A percentile compares a stretch with the other conserved stretches of the same genome.
These are phyloP conservation scores for Eruca vesicaria DNA, from an alignment of 441 rosid genomes.

Conservation along the genomic window DNA sequence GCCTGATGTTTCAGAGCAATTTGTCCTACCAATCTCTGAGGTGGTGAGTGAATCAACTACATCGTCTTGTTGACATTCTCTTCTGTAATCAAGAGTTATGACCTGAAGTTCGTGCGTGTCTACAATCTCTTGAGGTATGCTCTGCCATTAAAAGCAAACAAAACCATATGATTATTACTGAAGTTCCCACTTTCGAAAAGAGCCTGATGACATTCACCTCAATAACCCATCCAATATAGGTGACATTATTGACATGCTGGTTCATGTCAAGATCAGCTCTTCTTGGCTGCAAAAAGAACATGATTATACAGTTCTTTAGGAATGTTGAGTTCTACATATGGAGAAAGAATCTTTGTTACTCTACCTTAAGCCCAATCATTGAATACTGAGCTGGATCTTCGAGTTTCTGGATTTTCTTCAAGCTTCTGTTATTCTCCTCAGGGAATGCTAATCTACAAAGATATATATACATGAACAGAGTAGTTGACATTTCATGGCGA, in stretches of 20 bases:
- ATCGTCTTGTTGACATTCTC: conserved; percentile 92
- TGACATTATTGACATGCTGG: conserved; percentile 92
- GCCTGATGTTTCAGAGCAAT: too few species aligned
- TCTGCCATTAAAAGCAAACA: conserved; percentile 47
- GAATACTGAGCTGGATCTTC: conserved; percentile 75
- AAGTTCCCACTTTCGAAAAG: conserved; percentile 1
- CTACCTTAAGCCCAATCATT: conserved; percentile 80
- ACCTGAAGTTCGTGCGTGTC: conserved; percentile 87
- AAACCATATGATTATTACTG: neutral
- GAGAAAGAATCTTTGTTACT: conserved; percentile 2
- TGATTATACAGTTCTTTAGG: conserved; percentile 3
- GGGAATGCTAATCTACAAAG: conserved; percentile 76
- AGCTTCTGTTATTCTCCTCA: conserved; percentile 74
- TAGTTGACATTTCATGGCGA: neutral
- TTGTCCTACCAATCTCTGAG: conserved; percentile 42
- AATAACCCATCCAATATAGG: conserved; percentile 93
- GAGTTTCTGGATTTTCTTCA: conserved; percentile 69
- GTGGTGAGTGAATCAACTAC: conserved; percentile 86
- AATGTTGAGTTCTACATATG: neutral
- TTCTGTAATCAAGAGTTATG: conserved; percentile 78
- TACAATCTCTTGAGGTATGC: conserved; percentile 87
- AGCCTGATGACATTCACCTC: conserved; percentile 56
- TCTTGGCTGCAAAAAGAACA: conserved; percentile 63
- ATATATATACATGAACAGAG: neutral
- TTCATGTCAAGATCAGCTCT: conserved; percentile 98